Evolutionary conservation across 116 monocot species (phyloP).

Genomic region (Zostera marina): DNA sequence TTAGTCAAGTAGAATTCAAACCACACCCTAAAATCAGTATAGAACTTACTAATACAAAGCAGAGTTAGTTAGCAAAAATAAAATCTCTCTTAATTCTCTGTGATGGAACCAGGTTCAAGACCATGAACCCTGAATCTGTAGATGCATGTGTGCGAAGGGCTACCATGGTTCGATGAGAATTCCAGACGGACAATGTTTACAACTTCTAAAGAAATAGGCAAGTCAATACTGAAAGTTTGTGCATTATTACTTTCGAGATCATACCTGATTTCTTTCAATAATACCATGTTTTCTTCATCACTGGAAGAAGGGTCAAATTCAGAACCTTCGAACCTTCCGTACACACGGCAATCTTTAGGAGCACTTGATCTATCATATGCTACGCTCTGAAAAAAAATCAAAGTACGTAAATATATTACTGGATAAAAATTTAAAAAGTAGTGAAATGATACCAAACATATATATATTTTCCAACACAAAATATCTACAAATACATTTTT

Average conservation of each 20-base stretch:
- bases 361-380: conserved; percentile 76
- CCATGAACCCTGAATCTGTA: conserved; percentile 95
- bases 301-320: conserved; percentile 18
- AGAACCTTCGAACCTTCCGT: conserved; percentile 47
- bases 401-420: not conserved
- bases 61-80: not conserved
- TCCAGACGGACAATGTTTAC: conserved; percentile 54
- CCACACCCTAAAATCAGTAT: too few relatives aligned
- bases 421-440: not conserved
- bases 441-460: not conserved
- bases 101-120: conserved; percentile 19
- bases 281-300: conserved; percentile 13
- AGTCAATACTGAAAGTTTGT: conserved; percentile 48
- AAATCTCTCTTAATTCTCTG: not conserved
- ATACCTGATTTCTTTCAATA: conserved; percentile 44
- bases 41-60: too few relatives aligned
- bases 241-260: conserved; percentile 55
- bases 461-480: not conserved
- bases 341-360: conserved; percentile 49
- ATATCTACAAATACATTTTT: too few relatives aligned
- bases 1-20: too few relatives aligned
- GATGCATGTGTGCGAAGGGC: conserved; percentile 60
- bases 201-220: conserved; percentile 6
- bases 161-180: conserved; percentile 79
- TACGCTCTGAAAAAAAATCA: too few relatives aligned